A percentile compares a stretch with the other conserved stretches of the same genome.
Conservation (phyloP, 768 basidiomycete species). For the Lactarius sanguifluus region DNA sequence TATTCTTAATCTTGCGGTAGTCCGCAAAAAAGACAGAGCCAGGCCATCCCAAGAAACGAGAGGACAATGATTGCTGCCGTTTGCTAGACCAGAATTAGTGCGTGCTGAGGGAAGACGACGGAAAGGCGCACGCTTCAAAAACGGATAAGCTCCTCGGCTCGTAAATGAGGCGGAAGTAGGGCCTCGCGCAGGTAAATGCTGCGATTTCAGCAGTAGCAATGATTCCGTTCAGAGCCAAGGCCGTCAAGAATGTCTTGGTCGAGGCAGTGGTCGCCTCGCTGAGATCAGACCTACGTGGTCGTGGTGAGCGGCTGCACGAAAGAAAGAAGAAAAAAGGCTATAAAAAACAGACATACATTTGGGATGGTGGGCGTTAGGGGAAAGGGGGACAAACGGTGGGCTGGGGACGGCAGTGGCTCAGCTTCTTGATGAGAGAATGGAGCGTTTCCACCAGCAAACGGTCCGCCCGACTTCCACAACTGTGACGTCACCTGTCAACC, state of each 20-base stretch:
- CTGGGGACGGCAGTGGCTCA: background rate
- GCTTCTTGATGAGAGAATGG: background rate
- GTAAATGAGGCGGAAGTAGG: conserved; percentile 86
- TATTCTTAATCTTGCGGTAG: conserved; percentile 56
- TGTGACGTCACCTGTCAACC: background rate
- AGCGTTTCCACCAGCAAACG: background rate
- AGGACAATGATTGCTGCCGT: conserved; percentile 54
- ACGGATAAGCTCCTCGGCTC: conserved; percentile 76
- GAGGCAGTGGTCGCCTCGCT: conserved; percentile 56
- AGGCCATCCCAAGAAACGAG: conserved; percentile 63
- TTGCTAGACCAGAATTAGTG: conserved; percentile 43
- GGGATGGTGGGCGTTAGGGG: background rate
- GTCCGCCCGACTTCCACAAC: background rate
- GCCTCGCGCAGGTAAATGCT: conserved; percentile 79
- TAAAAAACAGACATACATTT: conserved; percentile 16
- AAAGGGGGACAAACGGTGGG: background rate
- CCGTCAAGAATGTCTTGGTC: conserved; percentile 77
- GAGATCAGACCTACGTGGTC: conserved; percentile 41
- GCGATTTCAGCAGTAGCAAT: conserved; percentile 70
- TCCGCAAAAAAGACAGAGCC: conserved; percentile 59
- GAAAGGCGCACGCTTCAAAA: conserved; percentile 43
- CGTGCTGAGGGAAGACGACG: background rate
- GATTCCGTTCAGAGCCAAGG: conserved; percentile 77
- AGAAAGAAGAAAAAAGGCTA: background rate
- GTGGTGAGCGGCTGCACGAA: background rate